These are phyloP conservation scores for Phytopythium sindhum DNA, from an alignment of 352 stramenopile genomes.

Conservation along the genomic window DNA sequence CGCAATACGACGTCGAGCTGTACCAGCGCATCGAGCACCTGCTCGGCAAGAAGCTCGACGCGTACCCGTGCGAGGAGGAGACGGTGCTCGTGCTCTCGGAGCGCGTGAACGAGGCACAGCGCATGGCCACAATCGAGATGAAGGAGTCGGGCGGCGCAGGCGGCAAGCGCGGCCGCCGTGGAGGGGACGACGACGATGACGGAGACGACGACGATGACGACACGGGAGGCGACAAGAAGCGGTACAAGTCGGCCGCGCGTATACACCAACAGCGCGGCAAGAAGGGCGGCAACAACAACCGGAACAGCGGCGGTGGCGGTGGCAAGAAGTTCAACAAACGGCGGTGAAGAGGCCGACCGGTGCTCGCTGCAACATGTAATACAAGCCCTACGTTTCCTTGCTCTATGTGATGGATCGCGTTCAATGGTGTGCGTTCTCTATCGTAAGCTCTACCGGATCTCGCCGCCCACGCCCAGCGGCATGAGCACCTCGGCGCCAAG, in stretches of 20 bases:
- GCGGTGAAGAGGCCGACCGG: conserved; percentile 19
- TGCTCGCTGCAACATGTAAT: conserved; percentile 1
- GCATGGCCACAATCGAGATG: conserved; percentile 91
- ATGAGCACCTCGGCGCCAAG: conserved; percentile 58
- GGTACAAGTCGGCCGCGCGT: conserved; percentile 80
- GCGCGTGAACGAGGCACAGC: conserved; percentile 96
- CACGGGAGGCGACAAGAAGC: conserved; percentile 43
- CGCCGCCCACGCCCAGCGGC: conserved; percentile 43
- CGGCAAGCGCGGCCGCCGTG: conserved; percentile 58
- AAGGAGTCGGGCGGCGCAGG: conserved; percentile 73
- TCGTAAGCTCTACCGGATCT: conserved; percentile 52
- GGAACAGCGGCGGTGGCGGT: conserved; percentile 10
- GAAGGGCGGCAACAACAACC: not conserved
- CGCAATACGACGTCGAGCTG: conserved; percentile 98
- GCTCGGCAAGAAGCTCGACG: conserved; percentile 78
- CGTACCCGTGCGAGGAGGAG: conserved; percentile 90
- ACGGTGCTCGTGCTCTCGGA: conserved; percentile 96
- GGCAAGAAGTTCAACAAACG: conserved; percentile 22
- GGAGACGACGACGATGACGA: conserved; percentile 32
- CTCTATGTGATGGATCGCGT: not conserved
- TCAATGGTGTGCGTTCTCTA: not conserved
- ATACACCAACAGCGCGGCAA: conserved; percentile 30
- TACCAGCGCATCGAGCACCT: conserved; percentile 96
- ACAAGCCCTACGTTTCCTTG: not conserved
- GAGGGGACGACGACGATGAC: conserved; percentile 45